Conservation (phyloP, 306 rosid genomes). For the Sechiopsis laciniata region DNA sequence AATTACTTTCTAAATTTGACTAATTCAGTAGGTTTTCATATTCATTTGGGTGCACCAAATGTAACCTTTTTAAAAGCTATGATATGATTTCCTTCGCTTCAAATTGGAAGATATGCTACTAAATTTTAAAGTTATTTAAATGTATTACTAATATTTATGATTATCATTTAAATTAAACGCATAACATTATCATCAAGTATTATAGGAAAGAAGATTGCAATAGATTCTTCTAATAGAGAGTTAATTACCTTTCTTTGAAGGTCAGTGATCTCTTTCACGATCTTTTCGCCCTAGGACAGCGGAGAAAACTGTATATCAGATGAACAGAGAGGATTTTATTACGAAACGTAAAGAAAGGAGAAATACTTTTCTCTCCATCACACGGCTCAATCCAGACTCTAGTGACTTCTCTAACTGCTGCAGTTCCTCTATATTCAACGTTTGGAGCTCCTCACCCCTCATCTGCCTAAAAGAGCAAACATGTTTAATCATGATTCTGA, state of each 20-base stretch:
- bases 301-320: background rate
- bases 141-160: too few species aligned
- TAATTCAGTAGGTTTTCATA: too few species aligned
- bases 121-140: too few species aligned
- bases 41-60: too few species aligned
- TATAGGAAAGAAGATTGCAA: background rate
- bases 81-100: too few species aligned
- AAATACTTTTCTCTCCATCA: constrained; percentile 61
- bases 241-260: constrained; percentile 68
- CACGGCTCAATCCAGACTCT: constrained; percentile 68
- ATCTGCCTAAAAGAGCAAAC: constrained; percentile 48
- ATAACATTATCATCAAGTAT: background rate
- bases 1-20: too few species aligned
- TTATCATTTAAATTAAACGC: background rate
- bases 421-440: constrained; percentile 57
- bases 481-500: background rate
- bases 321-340: background rate
- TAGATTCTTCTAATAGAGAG: background rate
- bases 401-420: constrained; percentile 70
- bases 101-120: too few species aligned
- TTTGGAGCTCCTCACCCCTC: constrained; percentile 93
- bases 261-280: constrained; percentile 58
- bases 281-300: constrained; percentile 59
- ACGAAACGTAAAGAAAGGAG: background rate
- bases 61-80: too few species aligned